Base-by-base conservation (phyloP, 177 flowering plant genomes). In the Vitis hybrid region DNA sequence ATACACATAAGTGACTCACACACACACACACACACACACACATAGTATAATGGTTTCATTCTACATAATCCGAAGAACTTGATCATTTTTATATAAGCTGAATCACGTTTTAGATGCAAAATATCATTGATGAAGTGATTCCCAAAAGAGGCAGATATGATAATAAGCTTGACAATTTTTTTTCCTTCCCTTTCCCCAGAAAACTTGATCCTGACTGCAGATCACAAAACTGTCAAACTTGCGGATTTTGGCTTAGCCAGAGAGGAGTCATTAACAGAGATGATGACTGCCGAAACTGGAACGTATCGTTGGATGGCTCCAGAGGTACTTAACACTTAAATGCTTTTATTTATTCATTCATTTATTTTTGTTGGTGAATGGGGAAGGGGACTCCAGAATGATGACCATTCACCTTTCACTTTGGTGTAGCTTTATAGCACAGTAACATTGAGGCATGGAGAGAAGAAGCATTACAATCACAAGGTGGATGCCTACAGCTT, bases 231-330 rank as follows among this genome's bases (percentile, higher is more conserved):
- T n/a, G 84, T 94, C 15, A 94, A 94, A 75, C 87, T 94, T 68
- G 95, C 92, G 5, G 97, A 94, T 79, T 94, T 94, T 79, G 98
- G 95, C 57, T 75, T 94, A 64, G 96, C 97, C 31, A 86, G 96
- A 74, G 96, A 94, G 79, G 95, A 89, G 81, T 80, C 97, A 1
- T 72, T 88, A 66, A 88, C 85, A 28, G 96, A 92, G 81, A 89
- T 86, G 92, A 94, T 92, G 97, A 90, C 98, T 53, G 86, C 94
- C 65, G 97, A 92, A 79, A 87, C 90, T 3, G 97, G 98, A 62
- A 94, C 98, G 17, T 92, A 92, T 65, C 87, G 94, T 5, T 92
- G 97, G 98, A 94, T 94, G 98, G 98, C 98, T 72, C 98, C 98
- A 4, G 98, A 94, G 92, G 96, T 94, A 75, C 20, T 38, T 28